Base-by-base conservation (phyloP, 495 filamentous ascomycete genomes). In the Clohesyomyces aquaticus region DNA sequence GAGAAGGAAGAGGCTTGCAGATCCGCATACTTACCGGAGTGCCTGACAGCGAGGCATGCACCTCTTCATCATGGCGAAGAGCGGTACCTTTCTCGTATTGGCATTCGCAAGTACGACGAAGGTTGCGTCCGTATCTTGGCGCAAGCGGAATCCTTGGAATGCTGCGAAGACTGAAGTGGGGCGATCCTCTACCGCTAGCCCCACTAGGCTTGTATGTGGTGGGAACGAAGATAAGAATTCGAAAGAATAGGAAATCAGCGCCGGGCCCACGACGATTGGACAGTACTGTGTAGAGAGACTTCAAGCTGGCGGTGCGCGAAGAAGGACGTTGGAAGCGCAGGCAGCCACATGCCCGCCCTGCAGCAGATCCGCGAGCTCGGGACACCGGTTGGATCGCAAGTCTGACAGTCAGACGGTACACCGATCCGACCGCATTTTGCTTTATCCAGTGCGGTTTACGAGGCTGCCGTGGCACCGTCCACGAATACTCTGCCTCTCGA, bases 1-100 rank as follows among this genome's bases (percentile, higher is more conserved):
- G 18, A 42, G 55, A 65, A 18, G 53, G 35, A 25, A 59, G 42
- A 54, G 61, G 51, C 50, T 19, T 57, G 61, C 61, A 66, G 55
- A 60, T 66, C 55, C 55, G 49, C 35, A 51, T 46, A 64, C 61
- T 32, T 58, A 57, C 53, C 29, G 46, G 32, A 35, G 51, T 22
- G 27, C 45, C 32, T 61, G 47, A 46, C 32, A 25, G 19, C 18
- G 58, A 48, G 18, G 47, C 48, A 52, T 61, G 58, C 16, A 53
- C 25, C 11, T 2, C 28, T 21, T 11, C 11, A 26, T 52, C 26
- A 45, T 46, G 22, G 47, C 48, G 18, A 32, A 12, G 26, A 23
- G 19, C 16, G 23, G n/a, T 38, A 14, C 32, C 32, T 6, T 38
- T 38, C 32, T 38, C 6, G 6, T 6, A 14, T 38, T 38, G 32